Evolutionary conservation across 179 eudicot genomes (phyloP), one percentile per base, ranked within the genome.

Genomic region (Amaranthus tricolor): DNA sequence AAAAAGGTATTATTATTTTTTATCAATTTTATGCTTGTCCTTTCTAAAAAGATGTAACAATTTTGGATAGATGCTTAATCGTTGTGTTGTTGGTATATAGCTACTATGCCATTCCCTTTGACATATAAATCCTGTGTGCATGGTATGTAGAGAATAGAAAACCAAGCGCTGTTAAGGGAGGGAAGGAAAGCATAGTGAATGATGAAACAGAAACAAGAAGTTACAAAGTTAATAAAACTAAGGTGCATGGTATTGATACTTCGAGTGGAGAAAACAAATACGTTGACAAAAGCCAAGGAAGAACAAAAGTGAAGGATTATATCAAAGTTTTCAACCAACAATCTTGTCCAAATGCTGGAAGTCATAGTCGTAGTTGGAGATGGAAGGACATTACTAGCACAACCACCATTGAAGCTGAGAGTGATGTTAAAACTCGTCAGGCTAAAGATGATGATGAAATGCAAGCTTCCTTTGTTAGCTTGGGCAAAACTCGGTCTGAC

Each of bases 301-400:
- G 74, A 17, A 87, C 90, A 62, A 91, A 86, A 82, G 97, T 93
- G n/a, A 87, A 82, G 82, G 91, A 89, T 16, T 93, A 89, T 69
- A 95, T 88, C 76, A 86, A 87, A 80, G 85, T 85, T 47, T 88
- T 91, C 82, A 93, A 85, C 74, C 88, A 90, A 73, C 95, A 88
- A 62, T 51, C 80, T 77, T 62, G 68, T 80, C 67, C 77, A 58
- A 84, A 82, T 73, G 24, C 63, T 68, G 43, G 9, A 24, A 53
- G 69, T 66, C 24, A 66, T n/a, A 66, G 31, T 66, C 52, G 31
- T 66, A 66, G 51, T 66, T 9, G 31, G 53, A 66, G 54, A 47
- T 9, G 54, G 66, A 62, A 40, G 47, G 31, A 14, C 19, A 9
- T 31, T 31, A 31, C 40, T 31, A 31, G 40, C 40, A 4, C 69